Base-by-base conservation (phyloP, 192 early-diverging fungal species). In the Ambispora gerdemannii region DNA sequence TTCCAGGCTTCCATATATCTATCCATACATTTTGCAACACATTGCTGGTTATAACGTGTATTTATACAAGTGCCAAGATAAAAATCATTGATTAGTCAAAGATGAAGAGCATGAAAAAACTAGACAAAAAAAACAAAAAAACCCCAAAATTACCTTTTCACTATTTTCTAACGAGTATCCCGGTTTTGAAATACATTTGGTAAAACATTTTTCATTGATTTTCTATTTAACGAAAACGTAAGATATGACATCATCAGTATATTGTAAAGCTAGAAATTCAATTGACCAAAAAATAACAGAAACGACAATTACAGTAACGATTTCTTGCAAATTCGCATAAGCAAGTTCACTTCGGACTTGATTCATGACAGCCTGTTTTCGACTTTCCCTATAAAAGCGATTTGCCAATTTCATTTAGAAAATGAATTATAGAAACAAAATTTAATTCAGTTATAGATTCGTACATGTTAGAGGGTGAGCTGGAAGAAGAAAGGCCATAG, bases 1-100 rank as follows among this genome's bases (percentile, higher is more conserved):
- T 93, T 92, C 91, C 93, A 96, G 59, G 90, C 85, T 35, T 92
- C 90, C 85, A 94, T 87, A 81, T 92, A 96, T 69, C 90, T 87
- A 76, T 93, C 89, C 80, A 90, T 87, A 81, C 94, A 96, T 78
- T 89, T 88, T 6, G 85, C 81, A 33, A 94, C 67, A 73, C 89
- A 91, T 60, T 61, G 33, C 13, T 65, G 4, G n/a, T 64, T 47
- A 25, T 2, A 59, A 33, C 35, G 32, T 3, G 47, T 20, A 33
- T 19, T 38, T 28, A 34, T 27, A 53, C 7, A 27, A 19, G n/a
- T 27, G 17, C 7, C 58, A n/a, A 75, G 1, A 20, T 11, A 53
- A 15, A 31, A 34, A 22, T 50, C 32, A 20, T 11, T 22, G 50
- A 15, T 2, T 8, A 32, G 24, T 25, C 62, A n/a, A n/a, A n/a